Conservation (phyloP, 768 basidiomycete genomes). For the Suillus fuscotomentosus region DNA sequence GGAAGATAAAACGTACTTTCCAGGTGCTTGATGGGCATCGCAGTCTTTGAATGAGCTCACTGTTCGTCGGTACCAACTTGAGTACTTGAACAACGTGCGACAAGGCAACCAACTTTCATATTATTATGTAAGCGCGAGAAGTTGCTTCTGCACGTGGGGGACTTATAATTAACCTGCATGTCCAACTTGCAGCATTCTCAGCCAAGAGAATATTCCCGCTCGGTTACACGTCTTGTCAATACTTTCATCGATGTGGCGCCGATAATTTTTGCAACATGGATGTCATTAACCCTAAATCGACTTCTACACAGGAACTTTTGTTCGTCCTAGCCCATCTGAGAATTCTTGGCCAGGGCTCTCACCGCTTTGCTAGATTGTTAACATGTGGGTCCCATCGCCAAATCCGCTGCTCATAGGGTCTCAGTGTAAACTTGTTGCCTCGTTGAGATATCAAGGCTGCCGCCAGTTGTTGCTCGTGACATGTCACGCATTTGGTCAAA, state of each 20-base stretch:
- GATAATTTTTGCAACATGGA: background rate
- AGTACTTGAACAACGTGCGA: conserved; percentile 20
- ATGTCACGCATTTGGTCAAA: background rate
- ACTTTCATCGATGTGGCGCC: background rate
- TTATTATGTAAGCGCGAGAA: conserved; percentile 30
- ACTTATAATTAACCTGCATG: background rate
- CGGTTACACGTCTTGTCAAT: background rate
- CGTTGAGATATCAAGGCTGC: conserved; percentile 10
- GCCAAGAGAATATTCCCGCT: too few relatives aligned
- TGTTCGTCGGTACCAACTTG: conserved; percentile 4
- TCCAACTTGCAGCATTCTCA: background rate
- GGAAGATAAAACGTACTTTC: conserved; percentile 55
- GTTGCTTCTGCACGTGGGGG: background rate
- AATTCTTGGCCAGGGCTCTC: conserved; percentile 3
- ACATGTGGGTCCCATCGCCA: conserved; percentile 5
- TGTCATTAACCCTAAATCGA: background rate
- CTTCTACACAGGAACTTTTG: conserved; percentile 1
- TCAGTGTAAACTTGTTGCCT: conserved; percentile 5
- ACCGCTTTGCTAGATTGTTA: conserved; percentile 15
- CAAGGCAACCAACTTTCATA: conserved; percentile 15
- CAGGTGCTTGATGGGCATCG: conserved; percentile 82
- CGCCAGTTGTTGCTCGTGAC: conserved; percentile 7
- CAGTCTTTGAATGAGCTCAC: conserved; percentile 12
- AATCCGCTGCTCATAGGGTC: conserved; percentile 2
- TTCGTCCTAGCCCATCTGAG: conserved; percentile 7